These are phyloP conservation scores for Nidularia sp. DNA, from an alignment of 768 basidiomycete species.

Conservation along the genomic window DNA sequence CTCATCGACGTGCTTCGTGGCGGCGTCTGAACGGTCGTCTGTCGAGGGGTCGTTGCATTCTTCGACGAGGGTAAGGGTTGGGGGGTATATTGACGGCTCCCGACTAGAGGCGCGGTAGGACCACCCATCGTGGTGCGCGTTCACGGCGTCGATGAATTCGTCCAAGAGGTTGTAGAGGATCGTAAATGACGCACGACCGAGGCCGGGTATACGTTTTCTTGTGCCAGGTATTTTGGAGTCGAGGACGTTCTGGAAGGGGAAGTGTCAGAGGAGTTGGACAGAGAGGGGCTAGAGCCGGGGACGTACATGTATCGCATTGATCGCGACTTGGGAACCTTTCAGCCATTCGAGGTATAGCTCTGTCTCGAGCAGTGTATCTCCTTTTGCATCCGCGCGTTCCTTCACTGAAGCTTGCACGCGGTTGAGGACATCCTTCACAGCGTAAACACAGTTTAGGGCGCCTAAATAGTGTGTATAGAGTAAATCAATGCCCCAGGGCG, in stretches of 20 bases:
- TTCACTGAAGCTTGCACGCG: slow-evolving; percentile 25
- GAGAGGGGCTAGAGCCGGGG: background rate
- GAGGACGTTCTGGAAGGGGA: slow-evolving; percentile 25
- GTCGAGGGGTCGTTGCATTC: slow-evolving; percentile 38
- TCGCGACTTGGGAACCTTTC: slow-evolving; percentile 30
- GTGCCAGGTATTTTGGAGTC: slow-evolving; percentile 31
- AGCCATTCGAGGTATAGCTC: slow-evolving; percentile 42
- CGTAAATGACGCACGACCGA: slow-evolving; percentile 35
- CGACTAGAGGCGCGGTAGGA: slow-evolving; percentile 21
- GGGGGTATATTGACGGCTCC: slow-evolving; percentile 19
- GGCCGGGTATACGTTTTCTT: slow-evolving; percentile 26
- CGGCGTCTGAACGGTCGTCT: slow-evolving; percentile 32
- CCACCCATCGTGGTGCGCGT: slow-evolving; percentile 39
- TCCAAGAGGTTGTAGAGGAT: slow-evolving; percentile 39
- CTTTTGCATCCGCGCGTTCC: slow-evolving; percentile 17
- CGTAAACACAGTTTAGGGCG: slow-evolving; percentile 7
- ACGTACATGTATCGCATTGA: slow-evolving; percentile 32
- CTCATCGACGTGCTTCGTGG: slow-evolving; percentile 29
- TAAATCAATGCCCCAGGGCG: background rate
- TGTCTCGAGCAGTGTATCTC: slow-evolving; percentile 29
- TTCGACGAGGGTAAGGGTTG: slow-evolving; percentile 39
- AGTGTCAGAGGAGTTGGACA: slow-evolving; percentile 1
- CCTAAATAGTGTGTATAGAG: slow-evolving; percentile 4
- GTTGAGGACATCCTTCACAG: slow-evolving; percentile 27
- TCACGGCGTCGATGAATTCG: slow-evolving; percentile 38